phyloP scores from a whole-genome alignment of 805 yeast species.

The Tetrapisispora fleetii region DNA sequence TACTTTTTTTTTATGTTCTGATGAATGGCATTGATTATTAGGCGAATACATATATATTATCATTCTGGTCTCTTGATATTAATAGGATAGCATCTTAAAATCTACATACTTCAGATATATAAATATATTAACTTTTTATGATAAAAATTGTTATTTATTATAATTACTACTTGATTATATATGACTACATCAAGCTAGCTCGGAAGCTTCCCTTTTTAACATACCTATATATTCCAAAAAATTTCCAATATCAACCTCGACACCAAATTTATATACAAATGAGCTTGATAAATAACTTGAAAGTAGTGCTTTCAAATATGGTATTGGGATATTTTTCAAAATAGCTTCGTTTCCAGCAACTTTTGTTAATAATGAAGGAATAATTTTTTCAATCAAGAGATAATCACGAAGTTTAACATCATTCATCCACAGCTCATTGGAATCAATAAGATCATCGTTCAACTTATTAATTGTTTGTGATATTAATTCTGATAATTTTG shows the following conservation, averaged over 20 bases:
- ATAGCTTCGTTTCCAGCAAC: constrained; percentile 60
- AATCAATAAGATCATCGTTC: constrained; percentile 73
- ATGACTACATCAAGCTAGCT: background rate
- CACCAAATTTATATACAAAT: constrained; percentile 74
- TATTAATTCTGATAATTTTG: constrained; percentile 70
- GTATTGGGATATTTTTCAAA: constrained; percentile 69
- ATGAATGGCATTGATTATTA: too few relatives aligned
- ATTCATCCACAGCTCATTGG: constrained; percentile 75
- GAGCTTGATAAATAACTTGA: constrained; percentile 78
- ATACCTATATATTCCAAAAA: constrained; percentile 60
- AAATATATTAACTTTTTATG: too few relatives aligned
- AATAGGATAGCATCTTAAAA: too few relatives aligned
- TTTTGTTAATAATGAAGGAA: constrained; percentile 62
- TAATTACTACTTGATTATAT: too few relatives aligned
- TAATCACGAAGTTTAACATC: constrained; percentile 69
- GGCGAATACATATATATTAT: too few relatives aligned
- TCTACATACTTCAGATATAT: too few relatives aligned
- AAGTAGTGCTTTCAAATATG: constrained; percentile 80
- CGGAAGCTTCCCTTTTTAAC: constrained; percentile 35
- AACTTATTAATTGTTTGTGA: constrained; percentile 76
- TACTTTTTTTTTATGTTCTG: too few relatives aligned
- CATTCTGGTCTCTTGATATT: too few relatives aligned
- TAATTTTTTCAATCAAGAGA: constrained; percentile 56
- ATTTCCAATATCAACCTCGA: constrained; percentile 66
- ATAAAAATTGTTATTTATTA: too few relatives aligned